Evolutionary conservation across 345 rosid genomes (phyloP), one percentile per base, ranked within the genome.

Genomic region (Turritis glabra): DNA sequence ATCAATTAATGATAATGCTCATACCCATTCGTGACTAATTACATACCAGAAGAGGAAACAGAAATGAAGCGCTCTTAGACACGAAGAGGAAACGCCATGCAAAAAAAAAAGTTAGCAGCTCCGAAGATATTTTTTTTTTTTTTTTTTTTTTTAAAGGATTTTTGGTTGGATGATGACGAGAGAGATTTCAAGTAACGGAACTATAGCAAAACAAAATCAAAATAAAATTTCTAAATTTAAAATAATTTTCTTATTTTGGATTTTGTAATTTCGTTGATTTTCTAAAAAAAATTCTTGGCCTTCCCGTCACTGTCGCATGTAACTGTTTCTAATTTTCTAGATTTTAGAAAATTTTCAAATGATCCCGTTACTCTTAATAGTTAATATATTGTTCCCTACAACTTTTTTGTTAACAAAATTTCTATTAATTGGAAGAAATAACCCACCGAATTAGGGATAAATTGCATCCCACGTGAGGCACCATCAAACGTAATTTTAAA

Each of bases 31-130:
- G 6, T 54, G 43, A 51, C 12, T 26, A 38, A 59, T 21, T 27
- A 19, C 73, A 25, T 72, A 72, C 81, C 59, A 48, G 69, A 41
- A 78, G 70, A 59, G 62, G 66, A 64, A 32, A 46, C 32, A 23
- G 46, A 63, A 51, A 41, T 37, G 74, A 65, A 76, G 47, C 57
- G 51, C 70, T 51, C 27, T 76, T 71, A 83, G 79, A 71, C 47
- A 35, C 69, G 65, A 25, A 67, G 80, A 73, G 64, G 76, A 62
- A 75, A 72, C 64, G 71, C 79, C 81, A 74, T 71, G 32, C n/a
- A 59, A 67, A 37, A 37, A 37, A 21, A 22, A 27, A 66, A 46
- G 43, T 43, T n/a, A 44, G 68, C 33, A 64, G 72, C 72, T 37
- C 51, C 58, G 27, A 60, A 43, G 44, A 27, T 59, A n/a, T n/a